A percentile compares a stretch with the other conserved stretches of the same genome.
Conservation (phyloP, 352 stramenopile genomes). For the Phytophthora meadii region DNA sequence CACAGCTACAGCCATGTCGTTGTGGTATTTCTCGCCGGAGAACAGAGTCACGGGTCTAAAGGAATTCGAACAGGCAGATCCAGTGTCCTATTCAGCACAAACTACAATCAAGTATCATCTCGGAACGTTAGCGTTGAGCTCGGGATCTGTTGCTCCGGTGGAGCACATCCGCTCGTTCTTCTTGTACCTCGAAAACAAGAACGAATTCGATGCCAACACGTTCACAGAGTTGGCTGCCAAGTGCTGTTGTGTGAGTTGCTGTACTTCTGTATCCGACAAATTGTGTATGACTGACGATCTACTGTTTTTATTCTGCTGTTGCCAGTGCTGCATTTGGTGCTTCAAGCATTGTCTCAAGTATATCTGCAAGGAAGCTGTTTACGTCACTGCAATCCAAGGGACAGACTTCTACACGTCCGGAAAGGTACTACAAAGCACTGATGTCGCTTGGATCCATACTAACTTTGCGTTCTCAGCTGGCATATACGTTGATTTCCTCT, state of each 20-base stretch:
- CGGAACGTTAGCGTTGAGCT: slow-evolving; percentile 75
- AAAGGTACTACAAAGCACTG: slow-evolving; percentile 50
- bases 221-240: slow-evolving; percentile 64
- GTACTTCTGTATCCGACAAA: background rate
- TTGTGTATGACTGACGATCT: background rate
- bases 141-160: slow-evolving; percentile 62
- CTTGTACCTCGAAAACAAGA: slow-evolving; percentile 85
- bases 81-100: slow-evolving; percentile 71
- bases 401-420: slow-evolving; percentile 79
- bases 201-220: slow-evolving; percentile 73
- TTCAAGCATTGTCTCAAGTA: slow-evolving; percentile 88
- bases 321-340: slow-evolving; percentile 84
- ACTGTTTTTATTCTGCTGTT: slow-evolving; percentile 14
- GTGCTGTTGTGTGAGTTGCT: slow-evolving; percentile 72
- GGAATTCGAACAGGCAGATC: slow-evolving; percentile 56
- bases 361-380: slow-evolving; percentile 85
- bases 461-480: slow-evolving; percentile 40
- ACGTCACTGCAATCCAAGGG: slow-evolving; percentile 84
- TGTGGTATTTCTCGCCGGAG: slow-evolving; percentile 83
- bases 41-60: slow-evolving; percentile 69
- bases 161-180: slow-evolving; percentile 79
- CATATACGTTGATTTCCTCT: slow-evolving; percentile 73
- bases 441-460: background rate
- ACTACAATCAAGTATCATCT: slow-evolving; percentile 75
- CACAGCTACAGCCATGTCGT: slow-evolving; percentile 70